Conservation (phyloP, 148 eudicot genomes). For the Rhododendron simsii region DNA sequence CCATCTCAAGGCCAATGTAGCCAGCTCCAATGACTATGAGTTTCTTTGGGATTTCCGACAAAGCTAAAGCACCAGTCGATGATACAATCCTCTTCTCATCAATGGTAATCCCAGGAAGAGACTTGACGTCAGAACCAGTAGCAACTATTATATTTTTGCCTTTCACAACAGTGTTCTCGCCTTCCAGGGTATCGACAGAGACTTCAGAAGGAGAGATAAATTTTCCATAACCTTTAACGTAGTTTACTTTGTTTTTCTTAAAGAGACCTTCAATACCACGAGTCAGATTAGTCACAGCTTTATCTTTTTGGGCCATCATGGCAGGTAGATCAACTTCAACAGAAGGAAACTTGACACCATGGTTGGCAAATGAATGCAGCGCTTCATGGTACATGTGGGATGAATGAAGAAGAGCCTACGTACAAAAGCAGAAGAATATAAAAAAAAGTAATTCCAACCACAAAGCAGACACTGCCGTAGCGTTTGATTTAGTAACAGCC, state of each 20-base stretch:
- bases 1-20: constrained; percentile 97
- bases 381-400: constrained; percentile 98
- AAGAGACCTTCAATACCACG: constrained; percentile 82
- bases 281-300: constrained; percentile 67
- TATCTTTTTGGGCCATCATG: constrained; percentile 91
- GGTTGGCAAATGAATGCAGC: constrained; percentile 64
- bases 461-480: neutral
- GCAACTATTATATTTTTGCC: constrained; percentile 85
- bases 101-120: constrained; percentile 77
- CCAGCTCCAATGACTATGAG: constrained; percentile 94
- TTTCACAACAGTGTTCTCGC: constrained; percentile 66
- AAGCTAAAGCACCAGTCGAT: constrained; percentile 89
- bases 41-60: constrained; percentile 76
- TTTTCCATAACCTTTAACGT: constrained; percentile 87
- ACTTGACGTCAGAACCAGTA: constrained; percentile 91
- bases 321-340: constrained; percentile 81
- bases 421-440: neutral
- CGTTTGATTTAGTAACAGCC: neutral
- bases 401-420: constrained; percentile 89
- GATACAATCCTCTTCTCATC: constrained; percentile 90
- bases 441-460: neutral
- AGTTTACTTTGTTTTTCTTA: constrained; percentile 93
- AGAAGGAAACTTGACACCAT: constrained; percentile 56
- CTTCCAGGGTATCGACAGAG: constrained; percentile 72
- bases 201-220: constrained; percentile 77